These are phyloP conservation scores for Ogataea neopini DNA, from an alignment of 805 yeast genomes.

Conservation along the genomic window DNA sequence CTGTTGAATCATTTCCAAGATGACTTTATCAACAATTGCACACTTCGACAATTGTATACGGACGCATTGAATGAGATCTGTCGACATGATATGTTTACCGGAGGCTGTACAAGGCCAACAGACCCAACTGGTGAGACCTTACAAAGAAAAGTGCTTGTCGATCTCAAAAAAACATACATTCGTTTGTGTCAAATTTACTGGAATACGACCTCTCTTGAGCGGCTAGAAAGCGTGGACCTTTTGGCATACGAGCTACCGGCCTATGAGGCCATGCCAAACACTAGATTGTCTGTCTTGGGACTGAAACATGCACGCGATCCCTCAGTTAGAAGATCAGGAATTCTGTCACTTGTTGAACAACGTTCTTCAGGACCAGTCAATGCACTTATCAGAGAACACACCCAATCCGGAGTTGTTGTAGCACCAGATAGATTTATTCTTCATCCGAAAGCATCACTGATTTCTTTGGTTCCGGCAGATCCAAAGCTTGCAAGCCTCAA, in stretches of 20 bases:
- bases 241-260: constrained; percentile 26
- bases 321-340: constrained; percentile 41
- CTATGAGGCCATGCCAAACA: constrained; percentile 29
- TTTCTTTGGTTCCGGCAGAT: constrained; percentile 25
- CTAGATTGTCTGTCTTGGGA: constrained; percentile 41
- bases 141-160: constrained; percentile 32
- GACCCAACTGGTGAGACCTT: constrained; percentile 12
- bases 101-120: background rate
- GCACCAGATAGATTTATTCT: constrained; percentile 26
- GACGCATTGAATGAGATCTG: constrained; percentile 43
- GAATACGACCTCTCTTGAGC: constrained; percentile 30
- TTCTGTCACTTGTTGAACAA: constrained; percentile 37
- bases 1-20: constrained; percentile 80
- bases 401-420: constrained; percentile 8
- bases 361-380: constrained; percentile 28
- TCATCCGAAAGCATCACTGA: constrained; percentile 38
- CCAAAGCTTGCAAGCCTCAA: background rate
- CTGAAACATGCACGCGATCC: constrained; percentile 41
- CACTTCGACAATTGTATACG: constrained; percentile 47
- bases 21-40: constrained; percentile 64
- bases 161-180: constrained; percentile 36
- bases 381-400: constrained; percentile 22
- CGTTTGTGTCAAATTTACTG: constrained; percentile 36
- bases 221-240: constrained; percentile 22
- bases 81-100: constrained; percentile 23